phyloP scores from a whole-genome alignment of 495 filamentous ascomycete species.

The Tetracladium marchalianum region DNA sequence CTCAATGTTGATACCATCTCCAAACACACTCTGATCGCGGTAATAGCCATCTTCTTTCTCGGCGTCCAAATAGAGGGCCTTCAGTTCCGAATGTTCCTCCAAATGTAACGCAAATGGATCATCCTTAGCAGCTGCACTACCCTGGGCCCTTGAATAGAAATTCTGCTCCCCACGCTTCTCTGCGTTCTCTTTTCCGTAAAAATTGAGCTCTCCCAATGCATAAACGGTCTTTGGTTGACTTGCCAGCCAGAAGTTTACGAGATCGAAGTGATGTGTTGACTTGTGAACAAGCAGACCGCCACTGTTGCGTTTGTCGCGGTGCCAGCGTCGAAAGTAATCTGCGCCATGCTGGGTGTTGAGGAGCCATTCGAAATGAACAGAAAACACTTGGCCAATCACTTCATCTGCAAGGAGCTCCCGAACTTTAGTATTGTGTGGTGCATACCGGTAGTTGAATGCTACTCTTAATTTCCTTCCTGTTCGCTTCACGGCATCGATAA shows the following conservation, averaged over 20 bases:
- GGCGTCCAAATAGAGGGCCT: slow-evolving; percentile 45
- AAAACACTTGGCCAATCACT: slow-evolving; percentile 41
- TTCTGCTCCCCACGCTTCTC: slow-evolving; percentile 28
- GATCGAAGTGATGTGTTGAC: slow-evolving; percentile 40
- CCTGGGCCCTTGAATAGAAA: slow-evolving; percentile 30
- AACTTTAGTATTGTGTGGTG: slow-evolving; percentile 40
- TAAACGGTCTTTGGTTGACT: slow-evolving; percentile 33
- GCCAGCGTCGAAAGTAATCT: slow-evolving; percentile 53
- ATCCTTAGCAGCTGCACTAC: slow-evolving; percentile 22
- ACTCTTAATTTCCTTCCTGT: slow-evolving; percentile 31
- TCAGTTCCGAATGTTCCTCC: slow-evolving; percentile 36
- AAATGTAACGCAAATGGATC: slow-evolving; percentile 44
- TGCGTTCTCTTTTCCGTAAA: slow-evolving; percentile 37
- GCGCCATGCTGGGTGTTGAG: slow-evolving; percentile 50
- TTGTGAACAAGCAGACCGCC: slow-evolving; percentile 44
- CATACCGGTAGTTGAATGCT: slow-evolving; percentile 42
- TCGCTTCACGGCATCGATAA: slow-evolving; percentile 32
- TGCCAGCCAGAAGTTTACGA: slow-evolving; percentile 41
- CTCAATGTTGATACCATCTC: slow-evolving; percentile 50
- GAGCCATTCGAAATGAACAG: slow-evolving; percentile 51
- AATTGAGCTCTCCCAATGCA: slow-evolving; percentile 35
- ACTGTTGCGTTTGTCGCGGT: slow-evolving; percentile 46
- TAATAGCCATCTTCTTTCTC: slow-evolving; percentile 50
- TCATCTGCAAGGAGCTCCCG: slow-evolving; percentile 33
- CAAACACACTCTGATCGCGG: slow-evolving; percentile 47